Evolutionary conservation across 345 rosid genomes (phyloP), one percentile per base, ranked within the genome.

Genomic region (Jatropha curcas): DNA sequence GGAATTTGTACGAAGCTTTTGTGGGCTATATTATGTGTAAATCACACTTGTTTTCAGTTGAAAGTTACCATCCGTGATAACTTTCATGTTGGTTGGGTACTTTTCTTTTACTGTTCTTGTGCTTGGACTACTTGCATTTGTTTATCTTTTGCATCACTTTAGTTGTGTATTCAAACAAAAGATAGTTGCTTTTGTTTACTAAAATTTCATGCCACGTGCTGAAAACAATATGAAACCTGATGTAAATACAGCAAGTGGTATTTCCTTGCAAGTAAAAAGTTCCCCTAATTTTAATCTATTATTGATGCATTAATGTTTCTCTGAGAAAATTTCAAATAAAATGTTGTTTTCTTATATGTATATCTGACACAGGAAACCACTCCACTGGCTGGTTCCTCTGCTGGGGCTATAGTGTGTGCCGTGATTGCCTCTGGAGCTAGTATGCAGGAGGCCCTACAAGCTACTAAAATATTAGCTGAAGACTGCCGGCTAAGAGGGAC

Each of bases 331-430:
- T n/a, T n/a, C n/a, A 24, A 41, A 28, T 63, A 13, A 41, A 39
- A 41, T 35, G 20, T 61, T 30, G 2, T 53, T 60, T 33, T 67
- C 25, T 45, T 7, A 65, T 46, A 6, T 43, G 8, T 41, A 45
- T 25, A 53, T 77, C 8, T 65, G 37, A 60, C 72, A 71, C 78
- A 95, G 98, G 96, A 95, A 45, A 92, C 89, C 10, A 90, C 98
- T 63, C 99, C 99, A 62, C 77, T 95, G 52, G 92, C 98, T 25
- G 98, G 99, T 72, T 82, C 98, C 48, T 94, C 99, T 51, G 99
- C 98, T 62, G 98, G 98, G 33, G 96, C 99, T 70, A 87, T 95
- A 33, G 88, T 88, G 12, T 89, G 98, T 83, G 97, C 94, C 0
- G 89, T 82, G 61, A 80, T 95, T 55, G 92, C 97, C 57, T 90